These are phyloP conservation scores for Claviceps lovelessii DNA, from an alignment of 2,329 filamentous ascomycete genomes.

Conservation along the genomic window DNA sequence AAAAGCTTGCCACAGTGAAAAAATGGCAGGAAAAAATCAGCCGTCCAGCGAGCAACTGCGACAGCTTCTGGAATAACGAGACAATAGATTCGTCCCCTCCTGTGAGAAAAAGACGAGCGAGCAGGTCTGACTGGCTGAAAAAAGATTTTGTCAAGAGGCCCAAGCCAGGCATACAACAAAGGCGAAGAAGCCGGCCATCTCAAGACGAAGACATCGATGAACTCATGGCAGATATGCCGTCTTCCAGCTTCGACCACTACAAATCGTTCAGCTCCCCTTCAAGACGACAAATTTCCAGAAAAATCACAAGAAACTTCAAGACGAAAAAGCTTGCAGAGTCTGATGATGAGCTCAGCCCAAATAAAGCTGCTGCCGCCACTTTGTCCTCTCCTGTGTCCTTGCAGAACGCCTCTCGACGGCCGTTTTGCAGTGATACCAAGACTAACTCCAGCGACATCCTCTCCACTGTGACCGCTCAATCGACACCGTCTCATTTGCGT, in stretches of 20 bases:
- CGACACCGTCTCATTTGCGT: neutral
- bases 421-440: neutral
- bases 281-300: constrained; percentile 7
- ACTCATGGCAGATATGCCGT: constrained; percentile 2
- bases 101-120: constrained; percentile 13
- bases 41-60: constrained; percentile 1
- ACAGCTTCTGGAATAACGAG: constrained; percentile 11
- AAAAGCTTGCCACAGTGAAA: constrained; percentile 19
- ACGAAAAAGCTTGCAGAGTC: neutral
- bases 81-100: constrained; percentile 5
- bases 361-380: constrained; percentile 9
- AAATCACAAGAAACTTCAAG: neutral
- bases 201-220: constrained; percentile 8
- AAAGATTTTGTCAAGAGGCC: constrained; percentile 17
- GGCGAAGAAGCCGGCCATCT: neutral
- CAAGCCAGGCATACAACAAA: constrained; percentile 6
- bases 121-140: constrained; percentile 19
- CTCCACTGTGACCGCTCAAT: constrained; percentile 1
- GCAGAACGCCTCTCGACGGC: constrained; percentile 1
- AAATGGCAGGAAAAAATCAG: constrained; percentile 18
- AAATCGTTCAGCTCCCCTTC: constrained; percentile 2
- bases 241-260: constrained; percentile 3
- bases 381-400: constrained; percentile 17
- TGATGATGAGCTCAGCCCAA: constrained; percentile 7
- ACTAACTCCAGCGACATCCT: neutral